A percentile compares a stretch with the other conserved stretches of the same genome.
Evolutionary conservation across 192 early-diverging fungal genomes (phyloP).

Genomic region (Umbelopsis ramanniana): DNA sequence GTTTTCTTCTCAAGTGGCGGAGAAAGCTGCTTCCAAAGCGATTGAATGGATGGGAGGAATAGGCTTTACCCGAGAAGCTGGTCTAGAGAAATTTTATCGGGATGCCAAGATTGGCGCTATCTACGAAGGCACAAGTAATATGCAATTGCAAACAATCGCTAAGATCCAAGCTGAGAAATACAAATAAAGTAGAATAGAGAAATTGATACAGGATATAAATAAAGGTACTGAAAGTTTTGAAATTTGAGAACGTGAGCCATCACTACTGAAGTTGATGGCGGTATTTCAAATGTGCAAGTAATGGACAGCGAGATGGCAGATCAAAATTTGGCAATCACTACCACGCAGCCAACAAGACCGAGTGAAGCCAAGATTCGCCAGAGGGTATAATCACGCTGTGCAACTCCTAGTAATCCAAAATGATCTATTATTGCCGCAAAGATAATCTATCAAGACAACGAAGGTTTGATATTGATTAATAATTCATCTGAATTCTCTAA

Average conservation of each 20-base stretch:
- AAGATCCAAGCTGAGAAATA: constrained; percentile 47
- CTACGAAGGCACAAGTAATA: constrained; percentile 95
- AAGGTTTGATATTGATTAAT: neutral
- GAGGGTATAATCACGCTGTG: constrained; percentile 42
- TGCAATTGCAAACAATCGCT: constrained; percentile 93
- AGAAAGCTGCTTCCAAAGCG: constrained; percentile 78
- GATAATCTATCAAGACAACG: constrained; percentile 27
- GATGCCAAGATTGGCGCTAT: constrained; percentile 97
- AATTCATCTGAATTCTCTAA: neutral
- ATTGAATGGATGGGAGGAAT: constrained; percentile 98
- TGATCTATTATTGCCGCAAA: constrained; percentile 58
- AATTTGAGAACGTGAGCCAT: too few species aligned
- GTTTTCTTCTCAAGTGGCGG: constrained; percentile 92
- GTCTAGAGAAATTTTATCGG: constrained; percentile 92
- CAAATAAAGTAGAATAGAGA: constrained; percentile 26
- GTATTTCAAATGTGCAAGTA: neutral
- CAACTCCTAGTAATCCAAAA: constrained; percentile 53
- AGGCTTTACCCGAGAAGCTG: constrained; percentile 88
- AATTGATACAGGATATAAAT: neutral
- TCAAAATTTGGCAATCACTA: constrained; percentile 49
- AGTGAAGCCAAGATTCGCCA: constrained; percentile 51
- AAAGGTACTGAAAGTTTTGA: too few species aligned
- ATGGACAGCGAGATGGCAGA: too few species aligned
- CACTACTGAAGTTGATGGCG: too few species aligned
- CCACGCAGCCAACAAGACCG: constrained; percentile 50